phyloP scores from a whole-genome alignment of 306 rosid genomes.

The Canavalia gladiata region DNA sequence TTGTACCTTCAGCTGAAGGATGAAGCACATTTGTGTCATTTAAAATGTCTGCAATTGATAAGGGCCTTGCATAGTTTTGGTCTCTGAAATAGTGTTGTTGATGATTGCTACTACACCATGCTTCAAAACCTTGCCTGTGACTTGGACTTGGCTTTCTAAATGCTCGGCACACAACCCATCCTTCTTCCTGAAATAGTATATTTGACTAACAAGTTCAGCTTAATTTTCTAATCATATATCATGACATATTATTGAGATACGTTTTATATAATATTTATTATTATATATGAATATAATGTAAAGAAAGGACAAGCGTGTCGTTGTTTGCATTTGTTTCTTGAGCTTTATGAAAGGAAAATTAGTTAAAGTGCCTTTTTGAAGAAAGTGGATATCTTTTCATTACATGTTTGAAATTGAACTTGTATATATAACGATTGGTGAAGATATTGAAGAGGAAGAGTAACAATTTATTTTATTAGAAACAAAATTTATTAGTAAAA shows the following conservation, averaged over 20 bases:
- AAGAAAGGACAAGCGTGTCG: conserved; percentile 33
- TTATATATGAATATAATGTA: background rate
- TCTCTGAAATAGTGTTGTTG: conserved; percentile 62
- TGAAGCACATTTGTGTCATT: conserved; percentile 40
- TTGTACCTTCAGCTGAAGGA: conserved; percentile 53
- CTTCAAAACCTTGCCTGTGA: conserved; percentile 73
- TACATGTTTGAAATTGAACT: conserved; percentile 34
- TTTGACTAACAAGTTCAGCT: background rate
- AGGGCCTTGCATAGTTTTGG: conserved; percentile 53
- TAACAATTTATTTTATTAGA: background rate
- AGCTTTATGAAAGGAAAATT: conserved; percentile 40
- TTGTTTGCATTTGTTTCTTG: conserved; percentile 41
- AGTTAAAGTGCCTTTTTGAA: conserved; percentile 39
- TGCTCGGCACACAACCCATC: conserved; percentile 96
- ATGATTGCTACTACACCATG: conserved; percentile 56
- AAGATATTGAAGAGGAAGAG: background rate
- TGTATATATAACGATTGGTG: background rate
- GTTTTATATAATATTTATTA: background rate
- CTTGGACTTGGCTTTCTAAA: conserved; percentile 81
- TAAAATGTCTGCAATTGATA: conserved; percentile 55
- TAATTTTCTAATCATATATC: background rate
- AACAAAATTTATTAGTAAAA: background rate
- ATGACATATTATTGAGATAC: background rate
- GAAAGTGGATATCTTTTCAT: conserved; percentile 37
- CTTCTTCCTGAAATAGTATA: conserved; percentile 79